A percentile compares a stretch with the other conserved stretches of the same genome.
phyloP scores from a whole-genome alignment of 129 eudicot genomes.

The Centella asiatica region DNA sequence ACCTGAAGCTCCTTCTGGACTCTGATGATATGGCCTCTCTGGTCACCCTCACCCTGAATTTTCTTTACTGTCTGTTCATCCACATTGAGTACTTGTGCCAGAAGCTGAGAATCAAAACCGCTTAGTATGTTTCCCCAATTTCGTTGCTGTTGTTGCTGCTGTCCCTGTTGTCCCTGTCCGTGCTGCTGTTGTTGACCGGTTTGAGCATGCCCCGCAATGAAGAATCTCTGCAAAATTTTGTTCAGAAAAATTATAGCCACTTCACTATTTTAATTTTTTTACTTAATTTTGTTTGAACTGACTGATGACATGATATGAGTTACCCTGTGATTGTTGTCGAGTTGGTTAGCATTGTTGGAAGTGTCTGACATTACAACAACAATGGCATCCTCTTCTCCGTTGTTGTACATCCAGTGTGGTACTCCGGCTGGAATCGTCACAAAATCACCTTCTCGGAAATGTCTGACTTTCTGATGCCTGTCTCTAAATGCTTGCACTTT shows the following conservation, averaged over 20 bases:
- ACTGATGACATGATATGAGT: too few relatives aligned
- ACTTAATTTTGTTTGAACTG: neutral
- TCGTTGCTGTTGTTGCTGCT: constrained; percentile 8
- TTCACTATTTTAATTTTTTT: too few relatives aligned
- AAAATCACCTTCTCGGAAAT: constrained; percentile 50
- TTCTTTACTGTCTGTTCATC: constrained; percentile 39
- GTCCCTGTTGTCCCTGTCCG: constrained; percentile 15
- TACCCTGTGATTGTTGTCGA: constrained; percentile 63
- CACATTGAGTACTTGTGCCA: constrained; percentile 39
- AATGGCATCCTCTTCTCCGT: constrained; percentile 46
- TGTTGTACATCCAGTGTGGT: constrained; percentile 64
- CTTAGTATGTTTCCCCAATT: constrained; percentile 25
- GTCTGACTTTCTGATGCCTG: constrained; percentile 62
- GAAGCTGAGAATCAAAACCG: constrained; percentile 17
- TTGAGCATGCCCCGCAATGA: constrained; percentile 52
- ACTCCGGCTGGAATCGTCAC: constrained; percentile 63
- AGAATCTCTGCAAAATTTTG: constrained; percentile 41
- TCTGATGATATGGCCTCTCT: constrained; percentile 44
- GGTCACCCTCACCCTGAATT: constrained; percentile 40
- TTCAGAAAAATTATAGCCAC: too few relatives aligned
- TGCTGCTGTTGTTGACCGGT: too few relatives aligned
- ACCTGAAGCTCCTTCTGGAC: constrained; percentile 49
- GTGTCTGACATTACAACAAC: constrained; percentile 40
- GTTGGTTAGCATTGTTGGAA: constrained; percentile 54
- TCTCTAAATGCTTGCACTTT: constrained; percentile 32